Evolutionary conservation across 2,329 filamentous ascomycete species (phyloP), one percentile per base, ranked within the genome.

Genomic region (Colletotrichum sublineola): DNA sequence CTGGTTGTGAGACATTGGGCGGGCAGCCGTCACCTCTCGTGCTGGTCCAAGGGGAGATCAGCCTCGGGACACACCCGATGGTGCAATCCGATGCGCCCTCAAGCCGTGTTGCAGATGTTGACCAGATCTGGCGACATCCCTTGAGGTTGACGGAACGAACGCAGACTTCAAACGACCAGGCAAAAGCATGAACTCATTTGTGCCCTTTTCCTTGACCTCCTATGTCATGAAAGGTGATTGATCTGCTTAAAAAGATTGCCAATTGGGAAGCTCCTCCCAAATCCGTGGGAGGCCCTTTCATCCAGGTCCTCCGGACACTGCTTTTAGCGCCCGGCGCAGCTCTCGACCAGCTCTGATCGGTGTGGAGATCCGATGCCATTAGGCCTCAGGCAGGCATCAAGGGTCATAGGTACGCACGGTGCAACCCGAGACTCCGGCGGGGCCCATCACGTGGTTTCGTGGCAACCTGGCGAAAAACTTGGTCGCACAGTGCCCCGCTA

Each of bases 381-480:
- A 64, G 53, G 53, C 60, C 61, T 71, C 70, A 73, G 70, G 70
- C 70, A 72, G 68, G 62, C 52, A 40, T 46, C n/a, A 6, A 29
- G 3, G 29, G 20, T 36, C 31, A n/a, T 20, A 24, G 33, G 24
- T 24, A 7, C 18, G 42, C 18, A n/a, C 5, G 42, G 44, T 48
- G 18, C 42, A 18, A 8, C 36, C 8, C 14, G 11, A 15, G 58
- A 15, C 18, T 29, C 36, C 14, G 31, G 12, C 11, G 24, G n/a
- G 14, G 9, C 44, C 52, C 66, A 71, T 84, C 83, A 84, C 83
- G 83, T 84, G 83, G 79, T 81, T 82, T 82, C 83, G 83, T 80
- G 83, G 77, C 77, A 78, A 80, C 78, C 78, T 84, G 81, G 82
- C 79, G 81, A 77, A 73, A 75, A 75, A 75, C 77, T 73, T 44